phyloP scores from a whole-genome alignment of 2,329 filamentous ascomycete species.

The Claviceps capensis region DNA sequence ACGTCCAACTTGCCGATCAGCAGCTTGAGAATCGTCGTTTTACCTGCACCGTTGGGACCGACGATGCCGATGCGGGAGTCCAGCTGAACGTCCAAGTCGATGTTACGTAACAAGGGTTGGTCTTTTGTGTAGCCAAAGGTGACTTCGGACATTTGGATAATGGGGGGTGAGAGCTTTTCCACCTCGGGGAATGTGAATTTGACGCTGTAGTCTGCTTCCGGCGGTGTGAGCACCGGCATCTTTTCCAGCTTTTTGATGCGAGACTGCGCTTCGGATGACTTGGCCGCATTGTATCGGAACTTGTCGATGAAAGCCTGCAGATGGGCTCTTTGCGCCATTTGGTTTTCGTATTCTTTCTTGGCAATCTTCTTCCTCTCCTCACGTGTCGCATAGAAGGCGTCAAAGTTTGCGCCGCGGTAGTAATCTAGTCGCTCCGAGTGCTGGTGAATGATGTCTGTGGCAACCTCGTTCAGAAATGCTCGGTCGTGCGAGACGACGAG shows the following conservation, averaged over 20 bases:
- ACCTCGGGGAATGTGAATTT: constrained; percentile 97
- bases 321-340: constrained; percentile 88
- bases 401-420: constrained; percentile 95
- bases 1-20: constrained; percentile 75
- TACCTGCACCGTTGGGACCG: constrained; percentile 97
- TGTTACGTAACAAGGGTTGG: constrained; percentile 65
- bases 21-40: constrained; percentile 97
- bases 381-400: constrained; percentile 92
- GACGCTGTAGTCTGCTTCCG: constrained; percentile 88
- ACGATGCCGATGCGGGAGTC: constrained; percentile 98
- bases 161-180: constrained; percentile 92
- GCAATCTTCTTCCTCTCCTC: constrained; percentile 95
- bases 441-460: constrained; percentile 98
- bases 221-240: constrained; percentile 83
- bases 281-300: constrained; percentile 97
- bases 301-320: constrained; percentile 98
- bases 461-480: constrained; percentile 96
- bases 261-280: constrained; percentile 95
- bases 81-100: constrained; percentile 92
- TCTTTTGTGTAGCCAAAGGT: constrained; percentile 78
- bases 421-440: constrained; percentile 96
- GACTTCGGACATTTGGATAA: constrained; percentile 92
- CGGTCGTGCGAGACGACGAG: constrained; percentile 97
- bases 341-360: constrained; percentile 95
- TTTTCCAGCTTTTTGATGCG: constrained; percentile 98